These are phyloP conservation scores for Starmera stellimalicola DNA, from an alignment of 1,139 yeast genomes.

Conservation along the genomic window DNA sequence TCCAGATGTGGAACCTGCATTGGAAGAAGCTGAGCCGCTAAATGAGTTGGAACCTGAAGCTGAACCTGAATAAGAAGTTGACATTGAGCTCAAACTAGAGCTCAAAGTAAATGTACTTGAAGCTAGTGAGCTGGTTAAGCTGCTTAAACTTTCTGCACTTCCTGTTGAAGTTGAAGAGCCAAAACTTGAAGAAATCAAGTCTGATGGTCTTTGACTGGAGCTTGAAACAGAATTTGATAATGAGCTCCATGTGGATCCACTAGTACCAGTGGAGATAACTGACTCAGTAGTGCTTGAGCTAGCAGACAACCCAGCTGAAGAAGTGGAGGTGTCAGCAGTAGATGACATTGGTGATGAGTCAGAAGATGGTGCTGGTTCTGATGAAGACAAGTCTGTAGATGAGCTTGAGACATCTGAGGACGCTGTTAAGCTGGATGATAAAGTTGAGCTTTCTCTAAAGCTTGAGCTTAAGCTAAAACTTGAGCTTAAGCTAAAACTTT, in stretches of 20 bases:
- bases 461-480: too few species aligned
- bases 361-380: neutral
- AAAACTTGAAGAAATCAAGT: neutral
- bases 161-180: neutral
- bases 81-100: neutral
- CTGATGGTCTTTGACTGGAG: too few species aligned
- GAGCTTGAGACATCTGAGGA: neutral
- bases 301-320: neutral
- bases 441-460: too few species aligned
- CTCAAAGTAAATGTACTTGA: neutral
- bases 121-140: neutral
- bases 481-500: too few species aligned
- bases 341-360: neutral
- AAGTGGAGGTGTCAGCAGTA: neutral
- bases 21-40: too few species aligned
- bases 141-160: neutral
- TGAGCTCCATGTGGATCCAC: neutral
- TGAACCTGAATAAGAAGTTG: neutral
- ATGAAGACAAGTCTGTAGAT: neutral
- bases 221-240: neutral
- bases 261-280: neutral
- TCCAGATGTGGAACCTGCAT: too few species aligned
- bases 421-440: too few species aligned
- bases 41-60: too few species aligned
- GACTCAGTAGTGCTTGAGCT: neutral